Conservation (phyloP, 2,329 filamentous ascomycete species). For the Hymenoscyphus repandus region DNA sequence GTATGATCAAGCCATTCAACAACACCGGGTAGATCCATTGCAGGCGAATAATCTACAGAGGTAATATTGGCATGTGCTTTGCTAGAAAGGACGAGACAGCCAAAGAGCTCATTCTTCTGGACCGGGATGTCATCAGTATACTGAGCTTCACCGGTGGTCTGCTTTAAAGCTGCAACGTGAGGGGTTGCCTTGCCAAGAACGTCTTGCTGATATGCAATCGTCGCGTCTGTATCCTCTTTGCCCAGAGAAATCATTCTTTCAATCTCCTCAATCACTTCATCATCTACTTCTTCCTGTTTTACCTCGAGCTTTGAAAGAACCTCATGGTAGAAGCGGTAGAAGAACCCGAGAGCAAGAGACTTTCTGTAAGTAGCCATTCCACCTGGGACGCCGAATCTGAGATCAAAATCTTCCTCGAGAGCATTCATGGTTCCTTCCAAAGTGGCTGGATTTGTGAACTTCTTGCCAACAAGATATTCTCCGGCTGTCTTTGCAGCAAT, state of each 20-base stretch:
- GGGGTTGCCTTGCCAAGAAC: conserved; percentile 80
- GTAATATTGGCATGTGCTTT: conserved; percentile 83
- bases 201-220: conserved; percentile 73
- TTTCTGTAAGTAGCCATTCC: conserved; percentile 97
- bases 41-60: conserved; percentile 68
- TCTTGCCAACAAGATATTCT: conserved; percentile 69
- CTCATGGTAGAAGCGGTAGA: conserved; percentile 96
- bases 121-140: conserved; percentile 94
- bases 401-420: conserved; percentile 82
- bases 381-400: conserved; percentile 85
- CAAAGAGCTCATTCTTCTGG: conserved; percentile 82
- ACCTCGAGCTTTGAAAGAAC: conserved; percentile 58
- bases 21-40: conserved; percentile 81
- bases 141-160: conserved; percentile 88
- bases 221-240: conserved; percentile 68
- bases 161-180: conserved; percentile 88
- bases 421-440: conserved; percentile 87
- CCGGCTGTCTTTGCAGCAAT: conserved; percentile 78
- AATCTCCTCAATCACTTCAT: conserved; percentile 75
- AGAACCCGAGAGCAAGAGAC: conserved; percentile 85
- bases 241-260: conserved; percentile 79
- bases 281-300: conserved; percentile 52
- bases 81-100: conserved; percentile 79
- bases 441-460: conserved; percentile 73
- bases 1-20: conserved; percentile 76